phyloP scores from a whole-genome alignment of 140 eudicot species.

The Bidens hawaiensis region DNA sequence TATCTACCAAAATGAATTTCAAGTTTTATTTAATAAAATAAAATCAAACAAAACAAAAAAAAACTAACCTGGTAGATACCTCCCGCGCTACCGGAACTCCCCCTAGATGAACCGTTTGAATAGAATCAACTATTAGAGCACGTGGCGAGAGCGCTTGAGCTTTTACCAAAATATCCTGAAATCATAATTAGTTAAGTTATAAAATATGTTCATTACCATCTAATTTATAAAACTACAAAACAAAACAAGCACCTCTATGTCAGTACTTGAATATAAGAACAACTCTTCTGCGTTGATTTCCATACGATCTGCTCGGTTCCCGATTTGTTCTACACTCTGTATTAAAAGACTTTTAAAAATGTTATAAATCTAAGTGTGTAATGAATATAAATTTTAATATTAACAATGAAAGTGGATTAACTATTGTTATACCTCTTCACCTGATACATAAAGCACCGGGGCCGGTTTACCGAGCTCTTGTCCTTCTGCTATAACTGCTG shows the following conservation, averaged over 20 bases:
- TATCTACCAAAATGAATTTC: slow-evolving; percentile 5
- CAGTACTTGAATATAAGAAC: slow-evolving; percentile 77
- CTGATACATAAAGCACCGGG: slow-evolving; percentile 89
- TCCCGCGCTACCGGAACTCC: slow-evolving; percentile 95
- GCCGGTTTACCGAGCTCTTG: slow-evolving; percentile 39
- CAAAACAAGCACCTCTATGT: slow-evolving; percentile 60
- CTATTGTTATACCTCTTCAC: slow-evolving; percentile 99
- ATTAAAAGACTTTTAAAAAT: slow-evolving; percentile 8
- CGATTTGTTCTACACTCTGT: slow-evolving; percentile 97
- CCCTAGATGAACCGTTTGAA: slow-evolving; percentile 73
- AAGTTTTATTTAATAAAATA: not conserved
- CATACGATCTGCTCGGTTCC: slow-evolving; percentile 92
- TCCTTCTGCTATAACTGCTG: slow-evolving; percentile 88
- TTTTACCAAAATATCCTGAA: slow-evolving; percentile 78
- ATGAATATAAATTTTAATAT: slow-evolving; percentile 3
- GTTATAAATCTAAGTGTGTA: not conserved
- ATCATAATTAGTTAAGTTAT: not conserved
- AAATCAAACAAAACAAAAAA: too few relatives aligned
- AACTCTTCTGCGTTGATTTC: slow-evolving; percentile 60
- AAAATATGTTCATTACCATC: not conserved
- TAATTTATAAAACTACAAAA: not conserved
- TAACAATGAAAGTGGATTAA: not conserved
- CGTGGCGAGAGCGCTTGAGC: slow-evolving; percentile 59
- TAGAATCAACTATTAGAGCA: slow-evolving; percentile 77
- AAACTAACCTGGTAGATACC: slow-evolving; percentile 61